Evolutionary conservation across 2,329 filamentous ascomycete species (phyloP).

Genomic region (Stagonosporopsis vannaccii): DNA sequence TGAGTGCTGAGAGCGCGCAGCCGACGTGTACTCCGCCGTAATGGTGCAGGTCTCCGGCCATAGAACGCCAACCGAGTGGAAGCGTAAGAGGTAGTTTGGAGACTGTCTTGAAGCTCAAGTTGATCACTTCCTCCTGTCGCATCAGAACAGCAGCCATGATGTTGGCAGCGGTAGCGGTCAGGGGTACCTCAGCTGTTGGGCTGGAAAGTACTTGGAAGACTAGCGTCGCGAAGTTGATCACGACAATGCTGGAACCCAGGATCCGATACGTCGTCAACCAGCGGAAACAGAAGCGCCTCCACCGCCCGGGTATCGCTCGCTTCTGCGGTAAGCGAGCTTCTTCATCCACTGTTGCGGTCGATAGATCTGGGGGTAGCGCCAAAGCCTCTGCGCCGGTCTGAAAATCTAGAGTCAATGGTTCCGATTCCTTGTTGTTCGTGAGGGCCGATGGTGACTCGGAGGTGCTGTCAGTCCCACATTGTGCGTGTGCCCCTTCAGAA

Average conservation of each 20-base stretch:
- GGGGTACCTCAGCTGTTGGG: conserved; percentile 1
- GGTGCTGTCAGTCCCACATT: neutral
- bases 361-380: too few relatives aligned
- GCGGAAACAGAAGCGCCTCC: conserved; percentile 15
- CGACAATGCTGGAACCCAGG: conserved; percentile 18
- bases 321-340: neutral
- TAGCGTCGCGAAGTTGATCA: conserved; percentile 18
- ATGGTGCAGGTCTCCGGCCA: conserved; percentile 39
- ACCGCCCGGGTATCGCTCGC: neutral
- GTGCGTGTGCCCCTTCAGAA: neutral
- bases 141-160: conserved; percentile 39
- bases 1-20: conserved; percentile 36
- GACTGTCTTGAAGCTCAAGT: conserved; percentile 34
- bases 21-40: conserved; percentile 48
- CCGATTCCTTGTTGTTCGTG: neutral
- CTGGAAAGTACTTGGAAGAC: neutral
- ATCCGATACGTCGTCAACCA: conserved; percentile 31
- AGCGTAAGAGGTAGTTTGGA: conserved; percentile 36
- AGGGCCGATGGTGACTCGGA: neutral
- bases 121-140: conserved; percentile 46
- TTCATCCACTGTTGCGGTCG: neutral
- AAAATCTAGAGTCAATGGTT: neutral
- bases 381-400: neutral
- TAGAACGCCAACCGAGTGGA: conserved; percentile 35
- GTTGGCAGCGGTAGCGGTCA: conserved; percentile 46